phyloP scores from a whole-genome alignment of 225 moss, liverwort and hornwort genomes.

The Marchantia paleacea region DNA sequence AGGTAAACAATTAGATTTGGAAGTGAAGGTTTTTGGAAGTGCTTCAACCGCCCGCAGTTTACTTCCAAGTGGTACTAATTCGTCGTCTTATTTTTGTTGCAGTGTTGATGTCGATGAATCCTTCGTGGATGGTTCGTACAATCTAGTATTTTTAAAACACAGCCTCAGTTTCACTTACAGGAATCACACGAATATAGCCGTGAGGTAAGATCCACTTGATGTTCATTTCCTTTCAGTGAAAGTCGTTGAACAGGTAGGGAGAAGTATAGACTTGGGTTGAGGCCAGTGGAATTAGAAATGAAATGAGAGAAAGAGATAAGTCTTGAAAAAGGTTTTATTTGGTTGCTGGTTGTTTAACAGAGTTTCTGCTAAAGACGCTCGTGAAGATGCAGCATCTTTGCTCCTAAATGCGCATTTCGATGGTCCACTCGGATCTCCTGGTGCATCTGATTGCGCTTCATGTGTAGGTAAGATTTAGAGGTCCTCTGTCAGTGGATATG shows the following conservation, averaged over 20 bases:
- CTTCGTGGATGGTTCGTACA: constrained; percentile 76
- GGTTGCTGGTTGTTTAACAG: constrained; percentile 15
- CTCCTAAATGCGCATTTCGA: constrained; percentile 92
- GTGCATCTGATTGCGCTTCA: constrained; percentile 91
- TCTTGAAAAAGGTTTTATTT: no score
- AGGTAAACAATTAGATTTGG: neutral
- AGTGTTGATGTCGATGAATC: constrained; percentile 79
- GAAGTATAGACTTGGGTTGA: no score
- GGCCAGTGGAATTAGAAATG: no score
- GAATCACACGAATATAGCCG: constrained; percentile 73
- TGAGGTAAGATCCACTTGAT: constrained; percentile 34
- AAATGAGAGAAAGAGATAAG: no score
- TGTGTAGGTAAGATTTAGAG: constrained; percentile 52
- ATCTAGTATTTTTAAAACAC: constrained; percentile 66
- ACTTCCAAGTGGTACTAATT: neutral
- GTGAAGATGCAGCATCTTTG: constrained; percentile 67
- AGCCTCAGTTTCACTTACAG: constrained; percentile 66
- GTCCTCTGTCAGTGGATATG: no score
- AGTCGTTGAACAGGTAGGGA: no score
- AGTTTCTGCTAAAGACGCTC: constrained; percentile 57
- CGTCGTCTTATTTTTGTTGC: constrained; percentile 5
- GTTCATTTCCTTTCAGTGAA: no score
- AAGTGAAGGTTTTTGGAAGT: neutral
- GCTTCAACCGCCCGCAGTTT: neutral
- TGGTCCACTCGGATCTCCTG: constrained; percentile 80